Percentiles rank a stretch among this genome's conserved stretches.
Conservation (phyloP, 2,329 filamentous ascomycete genomes). For the Fusarium luffae region DNA sequence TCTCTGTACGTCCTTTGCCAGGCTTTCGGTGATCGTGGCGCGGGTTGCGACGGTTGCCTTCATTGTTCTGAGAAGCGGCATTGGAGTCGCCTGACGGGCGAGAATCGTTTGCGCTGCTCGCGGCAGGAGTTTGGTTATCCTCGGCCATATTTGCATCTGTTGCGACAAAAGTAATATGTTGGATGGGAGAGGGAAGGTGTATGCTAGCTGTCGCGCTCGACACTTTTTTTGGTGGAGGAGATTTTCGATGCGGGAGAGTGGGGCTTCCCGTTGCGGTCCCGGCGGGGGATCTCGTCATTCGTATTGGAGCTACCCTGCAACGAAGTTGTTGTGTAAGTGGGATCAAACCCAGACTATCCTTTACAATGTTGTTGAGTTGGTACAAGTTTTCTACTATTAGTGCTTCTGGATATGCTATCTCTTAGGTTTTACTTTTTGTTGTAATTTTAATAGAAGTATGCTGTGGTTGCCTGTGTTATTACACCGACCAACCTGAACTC, state of each 20-base stretch:
- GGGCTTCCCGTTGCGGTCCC: slow-evolving; percentile 39
- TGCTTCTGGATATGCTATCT: too few species aligned
- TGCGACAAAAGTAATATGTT: slow-evolving; percentile 27
- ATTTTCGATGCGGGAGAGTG: slow-evolving; percentile 38
- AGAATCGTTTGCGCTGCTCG: slow-evolving; percentile 38
- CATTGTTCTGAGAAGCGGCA: slow-evolving; percentile 25
- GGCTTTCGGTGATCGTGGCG: slow-evolving; percentile 46
- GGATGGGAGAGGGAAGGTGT: background rate
- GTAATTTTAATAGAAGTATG: too few species aligned
- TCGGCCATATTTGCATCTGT: slow-evolving; percentile 51
- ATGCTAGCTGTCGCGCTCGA: slow-evolving; percentile 11
- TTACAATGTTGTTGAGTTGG: background rate
- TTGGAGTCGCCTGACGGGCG: slow-evolving; percentile 38
- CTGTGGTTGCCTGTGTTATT: too few species aligned
- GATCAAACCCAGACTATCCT: background rate
- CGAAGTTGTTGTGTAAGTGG: background rate
- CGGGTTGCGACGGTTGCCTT: slow-evolving; percentile 45
- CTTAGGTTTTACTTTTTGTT: too few species aligned
- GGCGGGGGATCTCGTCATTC: slow-evolving; percentile 27
- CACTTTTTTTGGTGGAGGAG: slow-evolving; percentile 34
- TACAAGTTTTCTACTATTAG: background rate
- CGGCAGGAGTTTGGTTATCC: slow-evolving; percentile 46
- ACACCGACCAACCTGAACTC: too few species aligned
- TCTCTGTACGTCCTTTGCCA: slow-evolving; percentile 46
- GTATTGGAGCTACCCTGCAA: slow-evolving; percentile 27